Base-by-base conservation (phyloP, 345 rosid genomes). In the Rubroshorea leprosula region DNA sequence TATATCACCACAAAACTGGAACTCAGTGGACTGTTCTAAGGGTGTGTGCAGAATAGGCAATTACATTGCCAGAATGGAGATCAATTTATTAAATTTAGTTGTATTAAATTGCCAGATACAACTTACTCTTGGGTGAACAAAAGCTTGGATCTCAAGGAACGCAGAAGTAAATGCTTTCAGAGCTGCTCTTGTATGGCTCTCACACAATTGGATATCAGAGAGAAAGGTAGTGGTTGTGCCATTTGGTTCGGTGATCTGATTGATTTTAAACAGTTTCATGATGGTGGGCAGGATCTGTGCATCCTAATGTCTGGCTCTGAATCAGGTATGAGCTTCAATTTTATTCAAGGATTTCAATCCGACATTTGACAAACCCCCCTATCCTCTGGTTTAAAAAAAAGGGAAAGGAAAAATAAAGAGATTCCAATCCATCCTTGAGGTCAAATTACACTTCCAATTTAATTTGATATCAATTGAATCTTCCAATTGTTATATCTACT, bases 21-120 rank as follows among this genome's bases (percentile, higher is more conserved):
- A 22, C 22, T 12, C 69, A 3, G 54, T 70, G 44, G 80, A 72
- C 54, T 75, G 80, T 64, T 72, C 79, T 25, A 31, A 15, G 82
- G 82, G 24, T 76, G 85, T 49, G 49, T 65, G 0, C 57, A 76
- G 38, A 62, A 49, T 47, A 72, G 64, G 1, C 13, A 51, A 11
- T 51, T 75, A 46, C 54, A 19, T 0, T 80, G 83, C 41, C 7
- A 0, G 6, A 55, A 45, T 45, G 48, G 43, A 21, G 80, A 78
- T 16, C 65, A 64, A 2, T 80, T 78, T 31, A 10, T 62, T 57
- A 63, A 58, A 15, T 22, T 64, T 58, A 49, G 43, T 16, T 48
- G 71, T 14, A 23, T 78, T 49, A 77, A 80, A 24, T 41, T 80
- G 65, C 85, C 83, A 0, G 78, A 75, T 23, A 75, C 74, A 0